These are phyloP conservation scores for Cryptosporidium bovis DNA, from an alignment of 169 alveolate genomes.

Conservation along the genomic window DNA sequence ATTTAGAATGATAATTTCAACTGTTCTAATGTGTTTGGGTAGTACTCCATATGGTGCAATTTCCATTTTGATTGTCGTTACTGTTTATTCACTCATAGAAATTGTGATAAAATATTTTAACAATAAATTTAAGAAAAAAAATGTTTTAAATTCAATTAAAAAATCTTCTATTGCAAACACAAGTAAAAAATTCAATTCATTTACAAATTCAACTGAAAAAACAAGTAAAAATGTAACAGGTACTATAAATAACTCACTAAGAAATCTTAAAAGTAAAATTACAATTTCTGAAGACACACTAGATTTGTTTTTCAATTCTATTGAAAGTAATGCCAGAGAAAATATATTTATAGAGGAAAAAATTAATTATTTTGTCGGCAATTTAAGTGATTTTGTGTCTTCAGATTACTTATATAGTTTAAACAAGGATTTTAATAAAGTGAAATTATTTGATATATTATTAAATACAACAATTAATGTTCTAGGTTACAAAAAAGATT, in stretches of 20 bases:
- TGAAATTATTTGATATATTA: too few relatives aligned
- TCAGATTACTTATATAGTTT: too few relatives aligned
- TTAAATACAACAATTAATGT: too few relatives aligned
- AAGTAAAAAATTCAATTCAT: background rate
- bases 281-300: background rate
- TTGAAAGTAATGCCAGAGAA: too few relatives aligned
- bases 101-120: constrained; percentile 37
- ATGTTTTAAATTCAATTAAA: constrained; percentile 16
- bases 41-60: constrained; percentile 75
- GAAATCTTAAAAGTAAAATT: background rate
- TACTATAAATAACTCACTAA: background rate
- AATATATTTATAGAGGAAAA: too few relatives aligned
- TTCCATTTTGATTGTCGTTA: constrained; percentile 49
- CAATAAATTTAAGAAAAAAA: constrained; percentile 37
- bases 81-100: constrained; percentile 65
- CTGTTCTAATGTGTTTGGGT: constrained; percentile 61
- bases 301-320: too few relatives aligned
- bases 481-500: too few relatives aligned
- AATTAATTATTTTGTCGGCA: too few relatives aligned
- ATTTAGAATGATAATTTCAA: constrained; percentile 51
- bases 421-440: too few relatives aligned
- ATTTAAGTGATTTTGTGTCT: too few relatives aligned
- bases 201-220: too few relatives aligned
- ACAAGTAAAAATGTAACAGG: background rate
- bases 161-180: background rate